Conservation (phyloP, 306 rosid genomes). For the Mucuna pruriens region DNA sequence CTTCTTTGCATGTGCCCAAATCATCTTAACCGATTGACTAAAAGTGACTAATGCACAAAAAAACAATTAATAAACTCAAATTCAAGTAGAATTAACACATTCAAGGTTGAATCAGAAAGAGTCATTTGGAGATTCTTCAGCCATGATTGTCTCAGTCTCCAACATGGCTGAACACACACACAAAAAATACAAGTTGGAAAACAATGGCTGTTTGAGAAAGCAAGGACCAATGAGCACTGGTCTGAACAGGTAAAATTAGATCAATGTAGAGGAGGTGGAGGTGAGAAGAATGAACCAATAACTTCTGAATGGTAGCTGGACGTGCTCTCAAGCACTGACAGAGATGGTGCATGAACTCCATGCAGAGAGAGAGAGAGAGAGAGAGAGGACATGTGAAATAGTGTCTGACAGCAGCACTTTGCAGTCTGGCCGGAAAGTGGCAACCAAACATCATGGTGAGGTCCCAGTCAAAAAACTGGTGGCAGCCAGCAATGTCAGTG, state of each 20-base stretch:
- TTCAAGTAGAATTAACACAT: background rate
- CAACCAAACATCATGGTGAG: background rate
- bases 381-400: background rate
- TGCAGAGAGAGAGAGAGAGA: background rate
- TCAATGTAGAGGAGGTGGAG: background rate
- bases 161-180: background rate
- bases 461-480: background rate
- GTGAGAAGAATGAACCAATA: background rate
- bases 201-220: background rate
- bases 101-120: background rate
- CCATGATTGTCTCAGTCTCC: background rate
- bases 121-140: background rate
- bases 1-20: background rate
- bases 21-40: background rate
- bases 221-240: background rate
- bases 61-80: background rate
- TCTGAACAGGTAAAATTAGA: background rate
- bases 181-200: background rate
- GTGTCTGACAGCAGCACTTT: background rate
- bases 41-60: background rate
- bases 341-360: background rate
- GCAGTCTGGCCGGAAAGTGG: background rate
- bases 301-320: background rate
- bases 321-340: background rate
- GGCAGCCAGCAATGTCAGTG: background rate